Base-by-base conservation (phyloP, 176 grass and related monocot species). In the Triticum turgidum region DNA sequence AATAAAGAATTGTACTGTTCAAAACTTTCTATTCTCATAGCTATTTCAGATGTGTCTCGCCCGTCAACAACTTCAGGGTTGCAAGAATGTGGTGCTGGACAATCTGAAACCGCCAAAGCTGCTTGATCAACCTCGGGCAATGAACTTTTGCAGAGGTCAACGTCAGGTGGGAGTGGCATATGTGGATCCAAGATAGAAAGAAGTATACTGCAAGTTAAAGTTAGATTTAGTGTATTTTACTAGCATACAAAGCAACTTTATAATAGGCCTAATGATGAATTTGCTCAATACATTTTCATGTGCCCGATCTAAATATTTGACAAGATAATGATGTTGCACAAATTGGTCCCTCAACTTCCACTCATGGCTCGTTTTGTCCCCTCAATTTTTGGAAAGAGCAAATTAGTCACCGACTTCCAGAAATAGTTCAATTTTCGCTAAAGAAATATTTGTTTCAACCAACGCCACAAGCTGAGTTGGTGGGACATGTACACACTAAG, bases 151-250 rank as follows among this genome's bases (percentile, higher is more conserved):
- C 75, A 93, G 54, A 92, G 83, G 76, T 98, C 96, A 73, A 98
- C 76, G 15, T 89, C 91, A 75, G 78, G 88, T 61, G 93, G 96
- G 82, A 98, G 89, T 86, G 89, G 88, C 77, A 94, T 87, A 45
- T 98, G 88, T 21, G 93, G 91, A 87, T 91, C 93, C 91, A 98
- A 87, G 65, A 93, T 89, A 81, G 93, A 91, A 70, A 98, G 93
- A 89, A 98, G 86, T 18, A 91, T 88, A 94, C 96, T 98, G 88
- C 85, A 27, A 87, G 80, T 67, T 9, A 80, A 85, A 89, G 83
- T 80, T 47, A 84, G 38, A 79, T 88, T 88, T 59, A 83, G 72
- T 68, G 47, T 74, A 69, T 87, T 76, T 83, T 73, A 72, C 27
- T 81, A 80, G 74, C 25, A 87, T 45, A 68, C 13, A 82, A 21